phyloP scores from a whole-genome alignment of 495 filamentous ascomycete species.

The Podospora australis region DNA sequence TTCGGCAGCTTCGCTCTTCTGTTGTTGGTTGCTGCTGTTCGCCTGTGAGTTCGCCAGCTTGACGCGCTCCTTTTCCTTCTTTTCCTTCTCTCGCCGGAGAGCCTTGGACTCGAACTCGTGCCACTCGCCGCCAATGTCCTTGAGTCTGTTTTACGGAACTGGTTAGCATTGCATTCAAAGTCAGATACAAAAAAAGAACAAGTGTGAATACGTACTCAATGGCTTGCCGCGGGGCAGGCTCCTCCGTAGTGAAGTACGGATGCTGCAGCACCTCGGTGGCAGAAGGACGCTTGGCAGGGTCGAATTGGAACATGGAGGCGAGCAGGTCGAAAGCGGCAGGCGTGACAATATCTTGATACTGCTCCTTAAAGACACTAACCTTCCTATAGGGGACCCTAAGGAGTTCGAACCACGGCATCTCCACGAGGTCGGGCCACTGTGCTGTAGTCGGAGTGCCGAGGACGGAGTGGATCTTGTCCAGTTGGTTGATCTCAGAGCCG shows the following conservation, averaged over 20 bases:
- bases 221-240: slow-evolving; percentile 70
- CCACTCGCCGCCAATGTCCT: slow-evolving; percentile 89
- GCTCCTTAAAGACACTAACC: slow-evolving; percentile 73
- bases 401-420: slow-evolving; percentile 95
- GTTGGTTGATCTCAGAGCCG: slow-evolving; percentile 86
- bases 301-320: slow-evolving; percentile 73
- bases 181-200: neutral
- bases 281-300: slow-evolving; percentile 76
- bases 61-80: slow-evolving; percentile 65
- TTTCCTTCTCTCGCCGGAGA: slow-evolving; percentile 82
- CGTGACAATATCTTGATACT: slow-evolving; percentile 67
- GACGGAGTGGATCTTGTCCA: slow-evolving; percentile 92
- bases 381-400: slow-evolving; percentile 68
- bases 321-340: slow-evolving; percentile 79
- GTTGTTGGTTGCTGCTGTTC: slow-evolving; percentile 30
- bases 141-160: slow-evolving; percentile 53
- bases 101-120: slow-evolving; percentile 99
- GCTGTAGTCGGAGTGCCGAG: slow-evolving; percentile 78
- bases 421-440: slow-evolving; percentile 81
- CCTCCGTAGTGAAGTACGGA: slow-evolving; percentile 80
- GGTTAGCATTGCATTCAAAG: slow-evolving; percentile 15
- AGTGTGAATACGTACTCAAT: slow-evolving; percentile 59
- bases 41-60: slow-evolving; percentile 39
- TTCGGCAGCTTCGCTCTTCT: slow-evolving; percentile 27
- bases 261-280: slow-evolving; percentile 83